phyloP scores from a whole-genome alignment of 2,329 filamentous ascomycete genomes.

The Fusarium brevicatenulatum region DNA sequence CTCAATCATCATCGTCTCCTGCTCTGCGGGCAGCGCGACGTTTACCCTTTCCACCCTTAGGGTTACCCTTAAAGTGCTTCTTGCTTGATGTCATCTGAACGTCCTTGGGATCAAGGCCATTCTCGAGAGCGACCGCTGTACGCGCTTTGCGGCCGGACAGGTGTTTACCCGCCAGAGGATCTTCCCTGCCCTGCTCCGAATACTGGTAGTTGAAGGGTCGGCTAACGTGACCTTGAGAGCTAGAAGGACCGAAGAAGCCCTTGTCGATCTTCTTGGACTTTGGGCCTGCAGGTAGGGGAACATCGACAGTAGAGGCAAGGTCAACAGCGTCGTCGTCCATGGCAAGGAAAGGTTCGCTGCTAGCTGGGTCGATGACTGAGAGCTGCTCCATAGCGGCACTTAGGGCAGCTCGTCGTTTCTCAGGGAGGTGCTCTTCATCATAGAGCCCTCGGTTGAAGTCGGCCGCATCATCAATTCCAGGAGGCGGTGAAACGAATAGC shows the following conservation, averaged over 20 bases:
- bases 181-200: slow-evolving; percentile 74
- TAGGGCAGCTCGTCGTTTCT: slow-evolving; percentile 78
- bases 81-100: slow-evolving; percentile 74
- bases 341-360: slow-evolving; percentile 40
- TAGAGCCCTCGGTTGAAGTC: slow-evolving; percentile 94
- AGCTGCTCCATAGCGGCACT: slow-evolving; percentile 60
- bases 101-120: slow-evolving; percentile 84
- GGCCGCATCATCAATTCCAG: slow-evolving; percentile 72
- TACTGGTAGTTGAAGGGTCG: slow-evolving; percentile 94
- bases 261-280: slow-evolving; percentile 85
- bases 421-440: slow-evolving; percentile 81
- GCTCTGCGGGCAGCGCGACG: slow-evolving; percentile 36
- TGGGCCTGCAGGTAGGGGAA: slow-evolving; percentile 67
- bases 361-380: slow-evolving; percentile 49
- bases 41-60: slow-evolving; percentile 67
- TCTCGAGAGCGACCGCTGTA: slow-evolving; percentile 83
- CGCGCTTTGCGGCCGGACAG: slow-evolving; percentile 86
- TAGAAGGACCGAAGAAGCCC: slow-evolving; percentile 82
- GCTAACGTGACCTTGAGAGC: slow-evolving; percentile 72
- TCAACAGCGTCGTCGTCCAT: slow-evolving; percentile 47
- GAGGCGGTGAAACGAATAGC: slow-evolving; percentile 89
- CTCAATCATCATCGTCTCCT: slow-evolving; percentile 37
- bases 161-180: slow-evolving; percentile 64
- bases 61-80: slow-evolving; percentile 92
- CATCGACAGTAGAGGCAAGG: slow-evolving; percentile 56